A percentile compares a stretch with the other conserved stretches of the same genome.
These are phyloP conservation scores for Botrytis galanthina DNA, from an alignment of 2,329 filamentous ascomycete genomes.

Conservation along the genomic window DNA sequence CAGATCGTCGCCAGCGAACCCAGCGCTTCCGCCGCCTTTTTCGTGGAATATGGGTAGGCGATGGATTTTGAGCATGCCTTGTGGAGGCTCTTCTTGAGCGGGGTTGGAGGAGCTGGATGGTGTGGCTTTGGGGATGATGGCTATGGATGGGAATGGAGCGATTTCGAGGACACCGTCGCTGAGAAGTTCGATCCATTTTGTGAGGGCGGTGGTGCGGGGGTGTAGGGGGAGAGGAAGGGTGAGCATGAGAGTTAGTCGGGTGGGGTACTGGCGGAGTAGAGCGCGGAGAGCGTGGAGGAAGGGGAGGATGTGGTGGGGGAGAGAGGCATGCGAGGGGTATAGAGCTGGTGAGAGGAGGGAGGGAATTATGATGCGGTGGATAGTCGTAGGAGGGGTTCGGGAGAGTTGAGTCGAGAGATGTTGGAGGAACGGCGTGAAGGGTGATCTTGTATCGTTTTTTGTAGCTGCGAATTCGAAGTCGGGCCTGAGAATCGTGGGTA, in stretches of 20 bases:
- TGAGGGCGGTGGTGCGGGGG: constrained; percentile 70
- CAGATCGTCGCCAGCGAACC: constrained; percentile 74
- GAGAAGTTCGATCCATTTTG: constrained; percentile 82
- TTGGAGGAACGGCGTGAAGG: constrained; percentile 63
- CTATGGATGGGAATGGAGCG: constrained; percentile 64
- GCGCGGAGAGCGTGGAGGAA: constrained; percentile 79
- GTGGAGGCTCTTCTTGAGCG: constrained; percentile 68
- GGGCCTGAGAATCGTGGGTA: constrained; percentile 43
- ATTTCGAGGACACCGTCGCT: constrained; percentile 86
- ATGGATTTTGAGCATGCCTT: constrained; percentile 83
- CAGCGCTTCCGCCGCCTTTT: constrained; percentile 75
- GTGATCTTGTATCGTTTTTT: constrained; percentile 43
- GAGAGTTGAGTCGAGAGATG: constrained; percentile 56
- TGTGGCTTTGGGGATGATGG: constrained; percentile 42
- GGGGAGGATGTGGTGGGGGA: constrained; percentile 71
- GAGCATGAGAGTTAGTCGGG: constrained; percentile 67
- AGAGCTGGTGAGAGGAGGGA: constrained; percentile 81
- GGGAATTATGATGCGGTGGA: constrained; percentile 85
- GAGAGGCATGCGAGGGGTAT: constrained; percentile 67
- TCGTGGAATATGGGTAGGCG: constrained; percentile 83
- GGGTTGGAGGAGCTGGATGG: constrained; percentile 53
- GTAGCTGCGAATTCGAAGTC: constrained; percentile 35
- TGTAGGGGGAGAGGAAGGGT: constrained; percentile 79
- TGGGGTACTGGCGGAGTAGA: constrained; percentile 66
- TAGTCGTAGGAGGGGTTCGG: constrained; percentile 53